A percentile compares a stretch with the other conserved stretches of the same genome.
These are phyloP conservation scores for Trypanosoma caninum DNA, from an alignment of 208 protist species.

Conservation along the genomic window DNA sequence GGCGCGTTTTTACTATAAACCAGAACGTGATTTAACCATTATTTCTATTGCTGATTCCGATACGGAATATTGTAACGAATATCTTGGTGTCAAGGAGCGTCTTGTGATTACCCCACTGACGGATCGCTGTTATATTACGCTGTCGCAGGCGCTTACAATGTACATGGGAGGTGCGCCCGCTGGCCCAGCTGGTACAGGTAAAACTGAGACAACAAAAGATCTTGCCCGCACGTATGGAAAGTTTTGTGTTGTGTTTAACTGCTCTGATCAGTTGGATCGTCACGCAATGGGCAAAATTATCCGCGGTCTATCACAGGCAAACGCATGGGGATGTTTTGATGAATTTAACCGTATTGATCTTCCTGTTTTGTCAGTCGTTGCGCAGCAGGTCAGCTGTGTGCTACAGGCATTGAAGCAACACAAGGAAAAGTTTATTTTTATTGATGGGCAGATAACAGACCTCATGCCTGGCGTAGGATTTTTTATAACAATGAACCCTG, in stretches of 20 bases:
- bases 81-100: constrained; percentile 94
- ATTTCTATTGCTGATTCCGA: constrained; percentile 93
- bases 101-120: constrained; percentile 94
- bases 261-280: constrained; percentile 93
- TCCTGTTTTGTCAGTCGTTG: constrained; percentile 92
- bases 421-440: constrained; percentile 93
- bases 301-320: constrained; percentile 92
- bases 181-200: constrained; percentile 96
- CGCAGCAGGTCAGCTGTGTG: constrained; percentile 93
- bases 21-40: constrained; percentile 88
- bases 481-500: constrained; percentile 99
- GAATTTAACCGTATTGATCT: constrained; percentile 96
- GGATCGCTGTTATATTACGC: constrained; percentile 96
- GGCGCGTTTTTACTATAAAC: constrained; percentile 92
- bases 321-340: constrained; percentile 94
- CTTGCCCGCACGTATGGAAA: constrained; percentile 93
- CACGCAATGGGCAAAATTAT: constrained; percentile 95
- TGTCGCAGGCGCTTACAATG: constrained; percentile 95
- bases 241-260: constrained; percentile 95
- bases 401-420: constrained; percentile 91
- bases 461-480: constrained; percentile 92
- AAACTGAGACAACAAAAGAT: constrained; percentile 97
- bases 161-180: constrained; percentile 96
- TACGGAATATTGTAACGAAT: constrained; percentile 95
- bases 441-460: constrained; percentile 89